Evolutionary conservation across 495 filamentous ascomycete species (phyloP).

Genomic region (Penicillium goetzii): DNA sequence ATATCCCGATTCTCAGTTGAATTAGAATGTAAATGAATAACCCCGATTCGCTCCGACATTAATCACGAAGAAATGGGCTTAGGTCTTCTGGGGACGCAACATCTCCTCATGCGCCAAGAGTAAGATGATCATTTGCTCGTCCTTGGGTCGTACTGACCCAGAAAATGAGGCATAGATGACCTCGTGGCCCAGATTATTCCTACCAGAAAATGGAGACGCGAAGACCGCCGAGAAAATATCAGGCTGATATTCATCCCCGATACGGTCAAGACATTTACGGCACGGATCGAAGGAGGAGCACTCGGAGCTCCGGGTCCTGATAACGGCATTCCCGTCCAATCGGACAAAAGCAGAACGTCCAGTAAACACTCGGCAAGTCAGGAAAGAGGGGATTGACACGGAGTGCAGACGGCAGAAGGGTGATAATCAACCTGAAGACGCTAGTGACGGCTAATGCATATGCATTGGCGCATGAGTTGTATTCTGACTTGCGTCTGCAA

Average conservation of each 20-base stretch:
- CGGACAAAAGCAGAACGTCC: background rate
- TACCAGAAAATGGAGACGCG: background rate
- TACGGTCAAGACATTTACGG: conserved; percentile 4
- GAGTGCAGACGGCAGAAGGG: background rate
- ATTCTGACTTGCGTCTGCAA: conserved; percentile 18
- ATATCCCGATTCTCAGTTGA: background rate
- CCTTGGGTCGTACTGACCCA: conserved; percentile 27
- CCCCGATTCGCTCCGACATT: background rate
- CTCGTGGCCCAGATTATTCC: conserved; percentile 9
- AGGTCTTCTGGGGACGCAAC: conserved; percentile 31
- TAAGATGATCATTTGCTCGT: conserved; percentile 8
- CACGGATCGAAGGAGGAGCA: background rate
- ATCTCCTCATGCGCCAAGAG: conserved; percentile 31
- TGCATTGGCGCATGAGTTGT: conserved; percentile 3
- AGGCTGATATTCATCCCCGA: background rate
- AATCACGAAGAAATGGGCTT: conserved; percentile 11
- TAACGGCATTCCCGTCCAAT: background rate
- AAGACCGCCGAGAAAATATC: background rate
- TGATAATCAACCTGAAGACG: conserved; percentile 1
- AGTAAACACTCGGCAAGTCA: background rate
- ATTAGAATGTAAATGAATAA: background rate
- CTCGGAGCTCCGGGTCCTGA: background rate
- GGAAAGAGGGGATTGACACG: background rate
- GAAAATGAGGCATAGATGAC: conserved; percentile 16
- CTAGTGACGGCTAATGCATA: background rate